Percentiles rank a stretch among this genome's conserved stretches.
phyloP scores from a whole-genome alignment of 169 alveolate species.

The Plasmodium vivax region DNA sequence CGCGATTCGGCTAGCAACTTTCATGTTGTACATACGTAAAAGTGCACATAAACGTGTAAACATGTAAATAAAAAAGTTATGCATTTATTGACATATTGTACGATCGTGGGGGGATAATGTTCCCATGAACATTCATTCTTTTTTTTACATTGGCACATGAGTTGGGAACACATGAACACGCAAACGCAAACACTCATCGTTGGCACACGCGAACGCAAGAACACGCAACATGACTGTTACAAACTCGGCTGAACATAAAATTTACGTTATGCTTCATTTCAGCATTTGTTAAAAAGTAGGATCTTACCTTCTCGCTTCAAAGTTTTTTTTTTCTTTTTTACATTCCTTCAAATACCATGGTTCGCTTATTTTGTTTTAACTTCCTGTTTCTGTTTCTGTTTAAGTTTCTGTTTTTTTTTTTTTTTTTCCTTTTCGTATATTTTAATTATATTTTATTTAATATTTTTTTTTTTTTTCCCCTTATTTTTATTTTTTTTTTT shows the following conservation, averaged over 20 bases:
- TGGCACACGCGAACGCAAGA: not conserved
- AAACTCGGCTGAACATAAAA: not conserved
- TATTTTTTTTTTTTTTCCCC: not conserved
- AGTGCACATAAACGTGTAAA: not conserved
- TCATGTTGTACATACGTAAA: not conserved
- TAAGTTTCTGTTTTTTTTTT: not conserved
- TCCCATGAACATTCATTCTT: not conserved
- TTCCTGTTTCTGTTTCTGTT: slow-evolving; percentile 1
- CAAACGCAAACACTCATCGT: not conserved
- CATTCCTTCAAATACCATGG: slow-evolving; percentile 74
- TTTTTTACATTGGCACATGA: not conserved
- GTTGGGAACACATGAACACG: not conserved
- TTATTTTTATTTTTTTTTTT: not conserved
- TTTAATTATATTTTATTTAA: not conserved
- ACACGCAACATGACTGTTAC: not conserved
- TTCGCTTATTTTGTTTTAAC: slow-evolving; percentile 33
- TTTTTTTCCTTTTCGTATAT: not conserved
- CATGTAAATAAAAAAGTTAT: not conserved
- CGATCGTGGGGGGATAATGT: not conserved
- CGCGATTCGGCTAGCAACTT: not conserved
- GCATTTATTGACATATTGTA: not conserved
- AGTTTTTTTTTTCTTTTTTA: not conserved
- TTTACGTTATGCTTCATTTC: not conserved
- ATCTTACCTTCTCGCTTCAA: slow-evolving; percentile 57
- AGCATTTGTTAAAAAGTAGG: not conserved